phyloP scores from a whole-genome alignment of 1,284 basidiomycete genomes.

The Athelia psychrophila region DNA sequence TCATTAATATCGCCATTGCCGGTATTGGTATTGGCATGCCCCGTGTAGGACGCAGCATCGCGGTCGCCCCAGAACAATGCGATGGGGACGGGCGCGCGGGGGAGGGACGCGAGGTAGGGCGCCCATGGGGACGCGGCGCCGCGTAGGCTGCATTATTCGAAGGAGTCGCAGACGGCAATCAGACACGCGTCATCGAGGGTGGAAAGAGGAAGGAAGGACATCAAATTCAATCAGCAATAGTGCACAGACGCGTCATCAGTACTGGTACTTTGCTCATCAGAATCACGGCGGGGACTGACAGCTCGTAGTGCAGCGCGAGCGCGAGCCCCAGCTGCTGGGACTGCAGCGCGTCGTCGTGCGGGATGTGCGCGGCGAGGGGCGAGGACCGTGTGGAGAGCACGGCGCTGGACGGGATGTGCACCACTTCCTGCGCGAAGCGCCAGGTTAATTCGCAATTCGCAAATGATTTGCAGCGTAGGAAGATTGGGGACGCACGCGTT shows the following conservation, averaged over 20 bases:
- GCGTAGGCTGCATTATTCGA: constrained; percentile 32
- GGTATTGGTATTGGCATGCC: background rate
- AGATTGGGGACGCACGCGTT: constrained; percentile 40
- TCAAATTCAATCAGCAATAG: too few species aligned
- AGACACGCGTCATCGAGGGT: constrained; percentile 7
- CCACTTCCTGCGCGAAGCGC: too few species aligned
- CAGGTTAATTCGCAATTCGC: too few species aligned
- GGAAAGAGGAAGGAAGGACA: constrained; percentile 13
- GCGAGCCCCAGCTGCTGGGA: constrained; percentile 59
- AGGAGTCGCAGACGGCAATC: constrained; percentile 8
- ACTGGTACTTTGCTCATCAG: too few species aligned
- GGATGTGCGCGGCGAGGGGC: constrained; percentile 39
- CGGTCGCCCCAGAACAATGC: constrained; percentile 58
- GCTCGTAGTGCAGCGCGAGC: constrained; percentile 59
- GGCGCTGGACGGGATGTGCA: constrained; percentile 58
- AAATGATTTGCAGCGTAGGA: too few species aligned
- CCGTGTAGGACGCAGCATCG: background rate
- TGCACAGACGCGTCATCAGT: too few species aligned
- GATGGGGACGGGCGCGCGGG: constrained; percentile 47
- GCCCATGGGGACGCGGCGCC: constrained; percentile 55
- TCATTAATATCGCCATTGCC: constrained; percentile 10
- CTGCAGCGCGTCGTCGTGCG: constrained; percentile 34
- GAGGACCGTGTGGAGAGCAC: constrained; percentile 64
- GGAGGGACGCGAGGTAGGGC: constrained; percentile 68
- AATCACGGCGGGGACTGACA: too few species aligned